Evolutionary conservation across 495 filamentous ascomycete species (phyloP), one percentile per base, ranked within the genome.

Genomic region (Bombardia bombarda): DNA sequence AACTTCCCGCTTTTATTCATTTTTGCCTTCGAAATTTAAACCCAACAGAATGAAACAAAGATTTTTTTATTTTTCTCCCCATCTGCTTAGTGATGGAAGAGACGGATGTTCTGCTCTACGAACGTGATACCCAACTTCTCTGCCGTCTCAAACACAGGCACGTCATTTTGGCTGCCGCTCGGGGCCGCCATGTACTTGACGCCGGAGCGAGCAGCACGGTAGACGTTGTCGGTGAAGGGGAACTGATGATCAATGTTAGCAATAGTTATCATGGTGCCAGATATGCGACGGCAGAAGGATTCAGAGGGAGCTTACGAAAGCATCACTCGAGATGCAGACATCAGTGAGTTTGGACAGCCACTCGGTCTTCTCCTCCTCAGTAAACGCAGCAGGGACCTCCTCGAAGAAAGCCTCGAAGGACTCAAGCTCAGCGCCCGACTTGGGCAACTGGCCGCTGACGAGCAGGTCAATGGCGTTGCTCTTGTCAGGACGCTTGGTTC

Each of bases 191-290:
- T 80, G 70, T 95, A 98, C 71, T 95, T 97, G 49, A 78, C 90
- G 18, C 92, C 92, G 17, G 86, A 94, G 48, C 87, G 74, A 40
- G 75, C 78, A 32, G 88, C 87, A 44, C 92, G 78, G 77, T 90
- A 94, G 46, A 98, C 83, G 55, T 98, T 98, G 74, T 97, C 92
- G 51, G 86, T 84, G 72, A 98, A 98, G 42, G 92, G 92, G 80
- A 97, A 96, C 86, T 90, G 2, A 0, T 31, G 9, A 6, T 16
- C 7, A 3, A 4, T 2, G 2, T 5, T 12, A 19, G 32, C 12
- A n/a, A n/a, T n/a, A 42, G 17, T n/a, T 20, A 42, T 24, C 52
- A 19, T 14, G 34, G 38, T 55, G 49, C 47, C 1, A 24, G 3
- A 21, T 32, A 42, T 20, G 8, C n/a, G 21, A 32, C 23, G 18